A percentile compares a stretch with the other conserved stretches of the same genome.
Evolutionary conservation across 2,329 filamentous ascomycete genomes (phyloP).

Genomic region (Fusarium pseudocircinatum): DNA sequence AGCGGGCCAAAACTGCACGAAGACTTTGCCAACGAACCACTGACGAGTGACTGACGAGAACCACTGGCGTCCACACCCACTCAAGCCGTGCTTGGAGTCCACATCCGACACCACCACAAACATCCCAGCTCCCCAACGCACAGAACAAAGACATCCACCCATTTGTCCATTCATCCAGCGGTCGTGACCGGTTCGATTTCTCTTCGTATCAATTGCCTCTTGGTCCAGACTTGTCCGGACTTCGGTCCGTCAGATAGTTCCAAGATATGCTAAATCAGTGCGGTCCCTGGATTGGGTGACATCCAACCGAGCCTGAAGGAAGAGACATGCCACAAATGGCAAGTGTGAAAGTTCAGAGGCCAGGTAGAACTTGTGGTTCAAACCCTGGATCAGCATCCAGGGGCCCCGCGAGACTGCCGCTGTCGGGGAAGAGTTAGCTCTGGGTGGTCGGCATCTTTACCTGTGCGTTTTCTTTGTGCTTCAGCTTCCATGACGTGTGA

Average conservation of each 20-base stretch:
- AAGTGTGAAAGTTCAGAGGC: not conserved
- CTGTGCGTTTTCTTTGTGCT: slow-evolving; percentile 1
- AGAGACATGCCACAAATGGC: slow-evolving; percentile 1
- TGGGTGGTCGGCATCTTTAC: slow-evolving; percentile 1
- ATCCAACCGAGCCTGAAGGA: not conserved
- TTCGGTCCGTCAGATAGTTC: slow-evolving; percentile 19
- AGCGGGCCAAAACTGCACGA: slow-evolving; percentile 32
- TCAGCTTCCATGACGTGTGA: not conserved
- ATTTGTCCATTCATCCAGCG: slow-evolving; percentile 30
- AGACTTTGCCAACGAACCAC: slow-evolving; percentile 34
- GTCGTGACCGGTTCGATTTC: slow-evolving; percentile 15
- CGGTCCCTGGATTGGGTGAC: slow-evolving; percentile 18
- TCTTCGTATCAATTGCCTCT: slow-evolving; percentile 20
- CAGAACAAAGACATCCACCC: slow-evolving; percentile 34
- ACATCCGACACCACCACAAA: slow-evolving; percentile 40
- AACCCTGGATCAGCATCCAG: slow-evolving; percentile 21
- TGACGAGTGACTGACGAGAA: slow-evolving; percentile 30
- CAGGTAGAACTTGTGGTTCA: slow-evolving; percentile 12
- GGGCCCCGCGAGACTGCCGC: slow-evolving; percentile 32
- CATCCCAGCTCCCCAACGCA: slow-evolving; percentile 35
- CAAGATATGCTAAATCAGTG: slow-evolving; percentile 19
- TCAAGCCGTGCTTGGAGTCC: slow-evolving; percentile 25
- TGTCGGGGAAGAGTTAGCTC: slow-evolving; percentile 9
- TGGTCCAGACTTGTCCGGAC: slow-evolving; percentile 29
- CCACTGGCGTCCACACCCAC: slow-evolving; percentile 35